A percentile compares a stretch with the other conserved stretches of the same genome.
Evolutionary conservation across 257 asterid genomes (phyloP).

Genomic region (Cynanchum wilfordii): DNA sequence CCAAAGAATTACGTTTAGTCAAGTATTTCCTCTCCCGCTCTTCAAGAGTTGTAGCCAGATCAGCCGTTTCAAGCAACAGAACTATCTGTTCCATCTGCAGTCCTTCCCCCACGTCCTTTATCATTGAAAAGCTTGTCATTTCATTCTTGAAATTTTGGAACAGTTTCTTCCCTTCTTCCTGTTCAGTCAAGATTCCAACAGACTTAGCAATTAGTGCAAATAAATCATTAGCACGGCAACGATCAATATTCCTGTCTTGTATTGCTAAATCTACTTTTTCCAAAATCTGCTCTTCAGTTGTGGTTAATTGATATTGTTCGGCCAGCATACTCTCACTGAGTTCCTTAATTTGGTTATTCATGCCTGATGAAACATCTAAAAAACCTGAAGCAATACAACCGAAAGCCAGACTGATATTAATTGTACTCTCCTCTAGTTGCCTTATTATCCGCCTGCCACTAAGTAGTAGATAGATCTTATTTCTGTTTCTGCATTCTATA

Average conservation of each 20-base stretch:
- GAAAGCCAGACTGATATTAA: not conserved
- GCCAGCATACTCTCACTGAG: not conserved
- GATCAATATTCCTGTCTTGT: not conserved
- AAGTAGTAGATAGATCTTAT: not conserved
- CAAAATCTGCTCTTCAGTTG: not conserved
- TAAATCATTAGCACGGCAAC: not conserved
- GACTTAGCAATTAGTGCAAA: not conserved
- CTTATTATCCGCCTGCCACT: not conserved
- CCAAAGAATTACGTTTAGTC: not conserved
- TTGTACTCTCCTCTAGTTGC: not conserved
- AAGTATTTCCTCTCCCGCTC: slow-evolving; percentile 1
- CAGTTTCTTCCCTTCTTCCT: not conserved
- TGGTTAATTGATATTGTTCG: not conserved
- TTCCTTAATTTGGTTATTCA: not conserved
- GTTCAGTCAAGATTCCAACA: not conserved
- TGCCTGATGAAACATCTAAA: not conserved
- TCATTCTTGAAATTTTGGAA: not conserved
- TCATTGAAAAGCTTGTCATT: not conserved
- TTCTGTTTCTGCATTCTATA: not conserved
- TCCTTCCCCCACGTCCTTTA: not conserved
- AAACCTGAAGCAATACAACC: not conserved
- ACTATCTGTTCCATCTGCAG: slow-evolving; percentile 1
- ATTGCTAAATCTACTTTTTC: slow-evolving; percentile 6
- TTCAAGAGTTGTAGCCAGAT: slow-evolving; percentile 2
- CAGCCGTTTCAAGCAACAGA: not conserved